Base-by-base conservation (phyloP, 345 rosid genomes). In the Theobroma cacao region DNA sequence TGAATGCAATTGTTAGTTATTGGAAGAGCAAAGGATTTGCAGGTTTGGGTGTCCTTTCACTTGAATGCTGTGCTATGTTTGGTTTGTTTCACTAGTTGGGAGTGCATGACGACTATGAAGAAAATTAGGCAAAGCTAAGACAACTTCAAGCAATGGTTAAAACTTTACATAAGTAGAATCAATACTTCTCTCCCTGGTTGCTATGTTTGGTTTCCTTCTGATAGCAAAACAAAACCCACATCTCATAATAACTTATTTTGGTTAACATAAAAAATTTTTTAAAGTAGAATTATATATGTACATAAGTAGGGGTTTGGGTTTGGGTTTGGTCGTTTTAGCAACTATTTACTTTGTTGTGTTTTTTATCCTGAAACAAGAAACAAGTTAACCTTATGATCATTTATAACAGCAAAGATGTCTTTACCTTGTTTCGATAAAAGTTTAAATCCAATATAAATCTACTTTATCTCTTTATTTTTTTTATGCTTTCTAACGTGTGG, bases 401-500 rank as follows among this genome's bases (percentile, higher is more conserved):
- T 65, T 65, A 18, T n/a, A 38, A 65, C 30, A 36, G 47, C 70
- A 36, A 38, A 20, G 6, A 36, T 18, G 69, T 64, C 69, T 36
- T 70, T 48, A 11, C 38, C 38, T 7, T 17, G 38, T 70, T 47
- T 45, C 22, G 14, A 45, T 15, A 26, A 70, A 70, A 47, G 5
- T 60, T 70, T 26, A 17, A 17, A 41, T 28, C 26, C 69, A 64
- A 7, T 9, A 53, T 62, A 31, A n/a, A n/a, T n/a, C 17, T 11
- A 40, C 41, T 2, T 9, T 55, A 22, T 56, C 40, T 5, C 18
- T 8, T 47, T 15, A 4, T 80, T 41, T 61, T 3, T 8, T 74
- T 81, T 62, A 22, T 62, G 26, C 12, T 11, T 12, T 67, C 38
- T 22, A 79, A 50, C 8, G 73, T 75, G 87, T 61, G 87, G 81